These are phyloP conservation scores for Saposhnikovia divaricata DNA, from an alignment of 129 eudicot species.

Conservation along the genomic window DNA sequence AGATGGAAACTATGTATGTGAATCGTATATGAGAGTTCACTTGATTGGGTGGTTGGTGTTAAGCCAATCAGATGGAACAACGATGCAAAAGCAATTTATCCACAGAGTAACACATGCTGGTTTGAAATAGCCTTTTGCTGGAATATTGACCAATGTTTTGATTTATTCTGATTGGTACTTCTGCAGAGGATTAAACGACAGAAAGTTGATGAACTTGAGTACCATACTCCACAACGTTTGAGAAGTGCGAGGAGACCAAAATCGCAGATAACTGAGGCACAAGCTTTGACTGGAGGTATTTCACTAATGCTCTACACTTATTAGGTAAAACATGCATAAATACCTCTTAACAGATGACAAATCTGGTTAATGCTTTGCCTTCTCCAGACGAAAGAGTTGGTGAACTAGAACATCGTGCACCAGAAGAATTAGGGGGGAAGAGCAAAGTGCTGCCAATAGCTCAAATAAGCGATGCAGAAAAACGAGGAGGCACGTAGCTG, in stretches of 20 bases:
- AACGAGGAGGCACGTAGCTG: slow-evolving; percentile 26
- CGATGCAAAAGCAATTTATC: background rate
- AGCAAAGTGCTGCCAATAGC: slow-evolving; percentile 23
- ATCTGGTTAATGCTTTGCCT: background rate
- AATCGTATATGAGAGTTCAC: background rate
- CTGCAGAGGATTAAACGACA: slow-evolving; percentile 42
- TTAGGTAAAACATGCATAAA: background rate
- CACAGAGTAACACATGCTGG: background rate
- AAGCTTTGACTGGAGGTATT: slow-evolving; percentile 25
- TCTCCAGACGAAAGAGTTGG: background rate
- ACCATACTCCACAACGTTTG: slow-evolving; percentile 5
- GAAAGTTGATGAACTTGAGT: slow-evolving; percentile 13
- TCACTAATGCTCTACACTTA: background rate
- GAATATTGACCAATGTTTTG: background rate
- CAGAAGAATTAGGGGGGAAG: slow-evolving; percentile 13
- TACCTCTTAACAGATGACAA: background rate
- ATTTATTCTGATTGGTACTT: slow-evolving; percentile 4
- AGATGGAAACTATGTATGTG: background rate
- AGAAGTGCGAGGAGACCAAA: slow-evolving; percentile 30
- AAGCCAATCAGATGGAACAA: background rate
- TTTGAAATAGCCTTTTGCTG: background rate
- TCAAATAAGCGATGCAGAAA: slow-evolving; percentile 14
- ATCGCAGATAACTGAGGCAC: slow-evolving; percentile 16
- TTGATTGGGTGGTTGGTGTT: background rate
- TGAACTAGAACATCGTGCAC: slow-evolving; percentile 11